Base-by-base conservation (phyloP, 305 asterid species). In the Rubia occidens region DNA sequence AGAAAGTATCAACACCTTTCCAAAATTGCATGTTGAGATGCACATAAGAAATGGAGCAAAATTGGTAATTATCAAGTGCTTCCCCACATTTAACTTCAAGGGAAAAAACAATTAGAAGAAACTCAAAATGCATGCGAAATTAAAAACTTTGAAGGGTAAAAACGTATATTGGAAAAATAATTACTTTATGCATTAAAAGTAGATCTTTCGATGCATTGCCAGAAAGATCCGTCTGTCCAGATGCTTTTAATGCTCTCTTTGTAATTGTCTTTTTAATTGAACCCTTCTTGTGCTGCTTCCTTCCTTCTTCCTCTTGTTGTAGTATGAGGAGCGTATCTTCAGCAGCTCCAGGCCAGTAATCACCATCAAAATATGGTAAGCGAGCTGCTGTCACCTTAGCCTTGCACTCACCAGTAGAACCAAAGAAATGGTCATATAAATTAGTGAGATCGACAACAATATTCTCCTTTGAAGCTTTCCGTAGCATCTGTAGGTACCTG, bases 261-360 rank as follows among this genome's bases (percentile, higher is more conserved):
- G 95, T 89, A 42, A 90, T 82, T 78, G 85, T 83, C 85, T 90
- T 94, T 70, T 89, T 90, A 49, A 84, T 74, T 37, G 74, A 76
- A 59, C 96, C 96, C 86, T 89, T 94, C 82, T 94, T 94, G 78
- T 72, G 72, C 71, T 76, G 92, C 69, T 90, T 89, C 75, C 87
- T 88, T 54, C 91, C 96, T 77, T 89, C 99, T 69, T 90, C 96
- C 74, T 90, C 97, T 81, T 94, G 96, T 72, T 86, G 97, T 74
- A 94, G 86, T 80, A 87, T 92, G 78, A 71, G 80, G 76, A 94
- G 81, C 81, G 88, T 89, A 75, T 94, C 96, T 85, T 94, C 99
- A 0, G 99, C 99, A 75, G 99, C 97, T 76, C 96, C 97, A 65
- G 99, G 99, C 97, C 97, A 94, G 75, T 94, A 94, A 79, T 94